phyloP scores from a whole-genome alignment of 371 early-diverging fungal species.

The Mucor irregularis region DNA sequence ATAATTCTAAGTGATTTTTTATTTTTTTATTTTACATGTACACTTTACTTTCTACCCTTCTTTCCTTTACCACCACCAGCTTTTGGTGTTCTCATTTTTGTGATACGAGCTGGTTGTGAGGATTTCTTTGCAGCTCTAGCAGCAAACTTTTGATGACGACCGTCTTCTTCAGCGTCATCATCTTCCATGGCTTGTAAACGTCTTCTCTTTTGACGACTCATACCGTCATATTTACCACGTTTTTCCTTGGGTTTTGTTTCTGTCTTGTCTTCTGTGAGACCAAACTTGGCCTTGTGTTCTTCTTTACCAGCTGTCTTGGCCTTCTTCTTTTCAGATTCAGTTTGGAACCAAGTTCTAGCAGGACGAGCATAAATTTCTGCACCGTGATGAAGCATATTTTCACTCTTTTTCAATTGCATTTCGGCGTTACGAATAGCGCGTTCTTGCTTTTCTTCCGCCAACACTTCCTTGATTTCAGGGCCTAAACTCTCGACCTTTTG shows the following conservation, averaged over 20 bases:
- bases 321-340: slow-evolving; percentile 58
- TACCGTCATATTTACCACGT: slow-evolving; percentile 65
- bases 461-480: slow-evolving; percentile 74
- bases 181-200: slow-evolving; percentile 61
- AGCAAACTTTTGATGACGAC: slow-evolving; percentile 37
- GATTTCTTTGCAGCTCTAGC: slow-evolving; percentile 63
- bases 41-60: slow-evolving; percentile 21
- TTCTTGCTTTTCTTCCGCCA: slow-evolving; percentile 87
- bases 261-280: slow-evolving; percentile 1
- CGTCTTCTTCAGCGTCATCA: slow-evolving; percentile 47
- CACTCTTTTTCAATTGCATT: slow-evolving; percentile 85
- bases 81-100: slow-evolving; percentile 17
- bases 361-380: slow-evolving; percentile 91
- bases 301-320: slow-evolving; percentile 19
- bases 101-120: slow-evolving; percentile 36
- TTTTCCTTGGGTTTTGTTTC: slow-evolving; percentile 43
- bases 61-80: slow-evolving; percentile 15
- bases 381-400: slow-evolving; percentile 82
- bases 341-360: slow-evolving; percentile 94
- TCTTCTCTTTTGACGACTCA: slow-evolving; percentile 69
- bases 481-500: slow-evolving; percentile 64
- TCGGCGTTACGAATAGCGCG: slow-evolving; percentile 72
- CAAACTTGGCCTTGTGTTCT: slow-evolving; percentile 8
- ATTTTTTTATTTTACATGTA: neutral
- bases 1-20: neutral